Evolutionary conservation across 805 yeast species (phyloP).

Genomic region (Wickerhamiella parazyma): DNA sequence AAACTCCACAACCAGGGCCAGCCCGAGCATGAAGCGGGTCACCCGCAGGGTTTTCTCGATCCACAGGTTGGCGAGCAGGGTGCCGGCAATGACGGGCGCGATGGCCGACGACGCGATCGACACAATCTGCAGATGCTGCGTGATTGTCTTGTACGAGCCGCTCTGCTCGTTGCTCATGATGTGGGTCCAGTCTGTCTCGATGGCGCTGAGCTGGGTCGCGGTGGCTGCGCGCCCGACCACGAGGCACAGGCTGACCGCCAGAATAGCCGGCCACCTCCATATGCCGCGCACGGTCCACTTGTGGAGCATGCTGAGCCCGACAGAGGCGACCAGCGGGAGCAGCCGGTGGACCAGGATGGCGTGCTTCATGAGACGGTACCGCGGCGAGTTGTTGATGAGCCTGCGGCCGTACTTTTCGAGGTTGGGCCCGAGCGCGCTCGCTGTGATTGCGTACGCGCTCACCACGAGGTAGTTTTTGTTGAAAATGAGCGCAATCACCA

Average conservation of each 20-base stretch:
- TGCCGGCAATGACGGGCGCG: slow-evolving; percentile 13
- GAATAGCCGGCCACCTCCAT: background rate
- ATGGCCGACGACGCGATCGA: slow-evolving; percentile 10
- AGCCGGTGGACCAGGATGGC: slow-evolving; percentile 5
- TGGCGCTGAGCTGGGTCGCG: slow-evolving; percentile 5
- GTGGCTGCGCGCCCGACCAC: slow-evolving; percentile 5
- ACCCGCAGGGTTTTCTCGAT: slow-evolving; percentile 7
- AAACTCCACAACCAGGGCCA: slow-evolving; percentile 14
- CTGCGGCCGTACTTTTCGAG: slow-evolving; percentile 6
- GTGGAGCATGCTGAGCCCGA: background rate
- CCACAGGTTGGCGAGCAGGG: slow-evolving; percentile 4
- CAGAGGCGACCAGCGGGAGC: background rate
- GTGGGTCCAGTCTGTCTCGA: slow-evolving; percentile 19
- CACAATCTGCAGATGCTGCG: slow-evolving; percentile 10
- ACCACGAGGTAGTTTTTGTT: slow-evolving; percentile 11
- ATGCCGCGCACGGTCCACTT: background rate
- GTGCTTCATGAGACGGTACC: slow-evolving; percentile 2
- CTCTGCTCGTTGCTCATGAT: slow-evolving; percentile 19
- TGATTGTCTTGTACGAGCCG: slow-evolving; percentile 12
- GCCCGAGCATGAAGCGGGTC: slow-evolving; percentile 8
- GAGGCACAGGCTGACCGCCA: background rate
- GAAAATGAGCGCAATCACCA: slow-evolving; percentile 13
- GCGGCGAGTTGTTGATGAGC: slow-evolving; percentile 1
- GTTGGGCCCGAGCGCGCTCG: slow-evolving; percentile 1
- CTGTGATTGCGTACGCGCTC: slow-evolving; percentile 13